These are phyloP conservation scores for Schizophyllum amplum DNA, from an alignment of 1,284 basidiomycete genomes.

Conservation along the genomic window DNA sequence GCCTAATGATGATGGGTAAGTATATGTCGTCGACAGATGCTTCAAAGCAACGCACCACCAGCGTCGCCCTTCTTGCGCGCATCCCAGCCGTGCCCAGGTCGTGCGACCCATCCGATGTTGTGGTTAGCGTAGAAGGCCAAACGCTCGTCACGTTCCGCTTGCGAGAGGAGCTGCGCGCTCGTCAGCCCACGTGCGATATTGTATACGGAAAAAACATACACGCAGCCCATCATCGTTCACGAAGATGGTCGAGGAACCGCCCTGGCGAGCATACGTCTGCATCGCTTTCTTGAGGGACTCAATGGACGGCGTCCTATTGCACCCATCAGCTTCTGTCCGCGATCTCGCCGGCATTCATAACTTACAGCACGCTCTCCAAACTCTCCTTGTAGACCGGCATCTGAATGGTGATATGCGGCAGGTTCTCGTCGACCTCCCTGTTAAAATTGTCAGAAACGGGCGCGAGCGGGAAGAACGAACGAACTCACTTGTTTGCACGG, in stretches of 20 bases:
- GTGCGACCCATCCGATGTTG: conserved; percentile 52
- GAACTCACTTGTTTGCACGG: conserved; percentile 35
- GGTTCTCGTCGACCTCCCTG: conserved; percentile 35
- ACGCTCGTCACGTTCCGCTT: conserved; percentile 60
- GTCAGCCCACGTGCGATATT: background rate
- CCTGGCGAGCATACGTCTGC: conserved; percentile 79
- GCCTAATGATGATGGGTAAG: no score
- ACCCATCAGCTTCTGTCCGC: background rate
- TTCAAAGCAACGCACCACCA: no score
- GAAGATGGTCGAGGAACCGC: conserved; percentile 68
- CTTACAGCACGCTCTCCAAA: conserved; percentile 49
- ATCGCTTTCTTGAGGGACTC: conserved; percentile 77
- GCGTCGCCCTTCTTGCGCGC: background rate
- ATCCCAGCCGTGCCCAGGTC: conserved; percentile 18
- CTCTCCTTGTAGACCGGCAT: conserved; percentile 82
- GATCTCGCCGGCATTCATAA: conserved; percentile 7
- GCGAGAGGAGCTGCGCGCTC: conserved; percentile 38
- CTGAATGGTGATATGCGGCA: conserved; percentile 74
- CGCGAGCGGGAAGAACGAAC: background rate
- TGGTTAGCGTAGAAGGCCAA: conserved; percentile 73
- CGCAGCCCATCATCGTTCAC: conserved; percentile 74
- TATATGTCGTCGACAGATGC: no score
- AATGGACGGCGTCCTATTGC: conserved; percentile 63
- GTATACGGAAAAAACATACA: conserved; percentile 18
- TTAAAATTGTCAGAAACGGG: background rate